Base-by-base conservation (phyloP, 305 asterid genomes). In the Petunia hybrid region DNA sequence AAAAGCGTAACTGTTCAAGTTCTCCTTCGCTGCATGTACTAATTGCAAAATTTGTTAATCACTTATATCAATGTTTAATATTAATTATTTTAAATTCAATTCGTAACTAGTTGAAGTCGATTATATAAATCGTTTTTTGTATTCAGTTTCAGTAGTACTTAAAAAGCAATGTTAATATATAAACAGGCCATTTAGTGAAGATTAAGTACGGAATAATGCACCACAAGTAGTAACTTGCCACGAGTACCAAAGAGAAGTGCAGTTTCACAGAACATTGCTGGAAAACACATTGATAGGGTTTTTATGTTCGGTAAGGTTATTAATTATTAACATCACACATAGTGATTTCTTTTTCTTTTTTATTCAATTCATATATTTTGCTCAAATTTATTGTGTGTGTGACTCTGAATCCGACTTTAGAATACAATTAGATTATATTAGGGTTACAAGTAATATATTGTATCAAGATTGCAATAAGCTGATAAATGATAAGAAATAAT, bases 151-250 rank as follows among this genome's bases (percentile, higher is more conserved):
- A n/a, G n/a, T n/a, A n/a, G n/a, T n/a, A n/a, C n/a, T n/a, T n/a
- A n/a, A n/a, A n/a, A n/a, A n/a, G n/a, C n/a, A 5, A 57, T 61
- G 38, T 62, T 8, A 14, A 56, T 56, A 8, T 56, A n/a, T 68
- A 35, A 16, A 31, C 79, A 96, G 99, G 84, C 99, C 99, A 2
- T 94, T 93, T 74, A 96, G 98, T 78, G 95, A 91, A 4, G 99
- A 96, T 0, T 98, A 96, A 88, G 84, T 96, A 82, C 85, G 92
- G 87, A 96, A 85, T 85, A 94, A 96, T 71, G 99, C 98, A 22
- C 98, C 99, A 14, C 98, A 92, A 87, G 98, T 96, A 35, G 91
- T 96, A 78, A 89, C 95, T 38, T 96, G 99, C 84, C 90, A 90
- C 78, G 99, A 96, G 8, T 92, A 89, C 85, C 90, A 88, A 84